Base-by-base conservation (phyloP, 1,284 basidiomycete genomes). In the Melanopsichium pennsylvanicum region DNA sequence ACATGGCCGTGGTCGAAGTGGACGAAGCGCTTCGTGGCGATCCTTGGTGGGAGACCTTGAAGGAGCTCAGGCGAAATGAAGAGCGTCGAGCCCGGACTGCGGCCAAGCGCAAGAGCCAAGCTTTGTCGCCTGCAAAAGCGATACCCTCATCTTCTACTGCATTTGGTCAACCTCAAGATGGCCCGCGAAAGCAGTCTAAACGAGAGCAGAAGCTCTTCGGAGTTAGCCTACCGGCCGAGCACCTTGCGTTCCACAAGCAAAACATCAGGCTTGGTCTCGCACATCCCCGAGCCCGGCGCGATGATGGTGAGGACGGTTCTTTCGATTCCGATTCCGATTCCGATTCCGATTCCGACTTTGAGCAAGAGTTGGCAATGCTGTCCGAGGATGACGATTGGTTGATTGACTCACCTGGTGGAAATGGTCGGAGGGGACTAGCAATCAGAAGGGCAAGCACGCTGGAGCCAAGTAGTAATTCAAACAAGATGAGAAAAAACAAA, bases 221-320 rank as follows among this genome's bases (percentile, higher is more conserved):
- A 29, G 70, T 75, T 32, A 74, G 60, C 36, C 37, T 80, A 32
- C 79, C 79, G 5, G 70, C 73, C 5, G 79, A 79, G 58, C 79
- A 80, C 35, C 61, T 80, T 1, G 78, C 67, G 5, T 80, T 70
- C 42, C 77, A 78, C 60, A 68, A 72, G 51, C 70, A 74, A 50
- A 80, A 80, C 50, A 79, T 80, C 49, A 69, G 75, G 2, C 61
- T 80, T 4, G 79, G 79, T 36, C 69, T 80, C 15, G 70, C 79
- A 2, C 79, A 80, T 51, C 79, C 79, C 3, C 70, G 75, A 25
- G 68, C 77, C 9, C 55, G 61, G 16, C 51, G 64, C 16, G 50
- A 48, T 32, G 73, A 75, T 16, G 63, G 44, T n/a, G 46, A 41
- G 18, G 70, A 72, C 26, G 50, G 27, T 18, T 56, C 67, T 16